These are phyloP conservation scores for Didymella pomorum DNA, from an alignment of 2,329 filamentous ascomycete species.

Conservation along the genomic window DNA sequence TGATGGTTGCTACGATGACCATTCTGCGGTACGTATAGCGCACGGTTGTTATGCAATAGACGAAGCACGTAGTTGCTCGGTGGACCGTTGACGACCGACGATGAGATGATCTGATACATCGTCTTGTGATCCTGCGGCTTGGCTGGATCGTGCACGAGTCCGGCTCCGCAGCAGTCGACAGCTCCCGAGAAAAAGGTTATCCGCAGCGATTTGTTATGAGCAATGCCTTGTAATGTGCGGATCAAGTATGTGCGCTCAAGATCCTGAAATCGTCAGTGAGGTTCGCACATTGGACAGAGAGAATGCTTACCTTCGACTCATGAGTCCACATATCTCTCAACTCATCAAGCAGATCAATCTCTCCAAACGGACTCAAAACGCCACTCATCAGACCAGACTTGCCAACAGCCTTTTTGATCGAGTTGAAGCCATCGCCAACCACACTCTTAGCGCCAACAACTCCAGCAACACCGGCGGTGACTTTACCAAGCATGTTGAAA, in stretches of 20 bases:
- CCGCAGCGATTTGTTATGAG: conserved; percentile 91
- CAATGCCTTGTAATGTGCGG: conserved; percentile 91
- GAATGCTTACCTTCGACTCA: conserved; percentile 76
- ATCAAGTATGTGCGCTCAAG: conserved; percentile 96
- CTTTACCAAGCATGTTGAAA: conserved; percentile 94
- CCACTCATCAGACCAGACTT: conserved; percentile 96
- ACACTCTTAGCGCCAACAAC: conserved; percentile 95
- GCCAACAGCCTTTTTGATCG: conserved; percentile 95
- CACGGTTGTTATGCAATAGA: conserved; percentile 93
- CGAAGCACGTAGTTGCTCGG: conserved; percentile 87
- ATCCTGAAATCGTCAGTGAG: conserved; percentile 62
- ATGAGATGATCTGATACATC: conserved; percentile 98
- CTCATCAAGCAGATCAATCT: conserved; percentile 93
- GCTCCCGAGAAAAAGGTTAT: conserved; percentile 97
- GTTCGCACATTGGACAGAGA: too few species aligned
- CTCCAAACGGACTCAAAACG: conserved; percentile 94
- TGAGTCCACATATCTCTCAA: conserved; percentile 98
- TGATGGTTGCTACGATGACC: conserved; percentile 74
- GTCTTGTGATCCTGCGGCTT: conserved; percentile 96
- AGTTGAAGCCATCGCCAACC: conserved; percentile 89
- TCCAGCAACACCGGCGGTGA: conserved; percentile 92
- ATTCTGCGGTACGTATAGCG: conserved; percentile 89
- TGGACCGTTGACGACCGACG: conserved; percentile 89
- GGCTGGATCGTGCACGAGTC: conserved; percentile 90
- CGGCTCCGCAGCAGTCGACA: conserved; percentile 90